These are phyloP conservation scores for Aspergillus udagawae DNA, from an alignment of 2,329 filamentous ascomycete genomes.

Conservation along the genomic window DNA sequence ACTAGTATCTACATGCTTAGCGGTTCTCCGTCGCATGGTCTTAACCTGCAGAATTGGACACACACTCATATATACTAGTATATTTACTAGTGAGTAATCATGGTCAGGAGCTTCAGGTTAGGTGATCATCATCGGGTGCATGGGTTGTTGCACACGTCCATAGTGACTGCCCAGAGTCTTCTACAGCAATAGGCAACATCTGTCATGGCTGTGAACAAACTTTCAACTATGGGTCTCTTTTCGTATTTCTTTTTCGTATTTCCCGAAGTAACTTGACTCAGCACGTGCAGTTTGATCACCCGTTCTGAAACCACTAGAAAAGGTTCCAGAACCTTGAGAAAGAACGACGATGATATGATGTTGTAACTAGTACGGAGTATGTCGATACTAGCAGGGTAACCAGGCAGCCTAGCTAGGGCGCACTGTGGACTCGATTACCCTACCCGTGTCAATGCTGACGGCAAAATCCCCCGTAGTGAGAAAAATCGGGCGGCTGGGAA, in stretches of 20 bases:
- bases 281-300: slow-evolving; percentile 28
- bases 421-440: not conserved
- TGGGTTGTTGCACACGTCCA: too few relatives aligned
- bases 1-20: not conserved
- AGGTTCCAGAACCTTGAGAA: slow-evolving; percentile 5
- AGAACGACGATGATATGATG: not conserved
- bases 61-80: too few relatives aligned
- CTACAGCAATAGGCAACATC: too few relatives aligned
- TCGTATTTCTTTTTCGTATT: too few relatives aligned
- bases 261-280: slow-evolving; percentile 7
- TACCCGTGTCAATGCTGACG: not conserved
- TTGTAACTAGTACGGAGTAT: too few relatives aligned
- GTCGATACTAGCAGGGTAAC: too few relatives aligned
- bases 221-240: too few relatives aligned
- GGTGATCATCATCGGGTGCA: too few relatives aligned
- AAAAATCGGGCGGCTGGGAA: not conserved
- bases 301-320: slow-evolving; percentile 31
- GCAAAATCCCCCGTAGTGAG: not conserved
- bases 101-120: slow-evolving; percentile 3
- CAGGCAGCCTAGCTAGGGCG: not conserved
- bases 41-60: not conserved
- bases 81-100: too few relatives aligned
- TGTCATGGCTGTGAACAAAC: too few relatives aligned
- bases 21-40: not conserved
- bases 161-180: too few relatives aligned